Conservation (phyloP, 306 rosid species). For the Sechiopsis laciniata region DNA sequence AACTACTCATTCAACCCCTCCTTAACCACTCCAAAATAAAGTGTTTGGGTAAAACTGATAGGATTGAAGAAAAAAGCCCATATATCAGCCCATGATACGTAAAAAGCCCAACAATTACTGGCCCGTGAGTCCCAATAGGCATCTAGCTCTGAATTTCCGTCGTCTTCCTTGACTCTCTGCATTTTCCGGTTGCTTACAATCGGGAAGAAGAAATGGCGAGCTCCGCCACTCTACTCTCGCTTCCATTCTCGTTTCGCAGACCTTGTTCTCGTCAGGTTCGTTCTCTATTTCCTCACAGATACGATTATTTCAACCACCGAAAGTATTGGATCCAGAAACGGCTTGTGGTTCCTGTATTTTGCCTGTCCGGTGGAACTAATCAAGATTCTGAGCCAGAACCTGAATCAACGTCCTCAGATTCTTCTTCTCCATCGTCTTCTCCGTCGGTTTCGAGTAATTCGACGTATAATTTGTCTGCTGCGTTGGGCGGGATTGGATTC, state of each 20-base stretch:
- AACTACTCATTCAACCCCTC: no score
- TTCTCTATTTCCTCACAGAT: constrained; percentile 18
- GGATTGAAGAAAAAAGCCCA: background rate
- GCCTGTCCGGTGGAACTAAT: constrained; percentile 39
- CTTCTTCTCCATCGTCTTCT: constrained; percentile 25
- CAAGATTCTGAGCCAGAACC: constrained; percentile 42
- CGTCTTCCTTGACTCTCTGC: background rate
- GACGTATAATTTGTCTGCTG: constrained; percentile 45
- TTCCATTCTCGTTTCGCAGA: constrained; percentile 25
- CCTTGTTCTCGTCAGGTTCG: constrained; percentile 23
- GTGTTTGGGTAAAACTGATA: no score
- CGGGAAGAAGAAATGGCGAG: constrained; percentile 39
- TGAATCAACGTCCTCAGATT: constrained; percentile 24
- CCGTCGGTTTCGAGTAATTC: constrained; percentile 31
- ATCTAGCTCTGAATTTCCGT: background rate
- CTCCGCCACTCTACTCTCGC: constrained; percentile 38
- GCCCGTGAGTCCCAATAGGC: background rate
- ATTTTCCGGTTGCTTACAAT: constrained; percentile 16
- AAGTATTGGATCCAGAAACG: constrained; percentile 12
- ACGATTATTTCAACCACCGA: constrained; percentile 1
- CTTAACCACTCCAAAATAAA: no score
- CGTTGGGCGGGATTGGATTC: constrained; percentile 59
- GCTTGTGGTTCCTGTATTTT: constrained; percentile 29
- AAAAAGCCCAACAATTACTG: background rate
- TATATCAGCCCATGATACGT: background rate